Evolutionary conservation across 805 yeast genomes (phyloP).

Genomic region (Brettanomyces anomalus): DNA sequence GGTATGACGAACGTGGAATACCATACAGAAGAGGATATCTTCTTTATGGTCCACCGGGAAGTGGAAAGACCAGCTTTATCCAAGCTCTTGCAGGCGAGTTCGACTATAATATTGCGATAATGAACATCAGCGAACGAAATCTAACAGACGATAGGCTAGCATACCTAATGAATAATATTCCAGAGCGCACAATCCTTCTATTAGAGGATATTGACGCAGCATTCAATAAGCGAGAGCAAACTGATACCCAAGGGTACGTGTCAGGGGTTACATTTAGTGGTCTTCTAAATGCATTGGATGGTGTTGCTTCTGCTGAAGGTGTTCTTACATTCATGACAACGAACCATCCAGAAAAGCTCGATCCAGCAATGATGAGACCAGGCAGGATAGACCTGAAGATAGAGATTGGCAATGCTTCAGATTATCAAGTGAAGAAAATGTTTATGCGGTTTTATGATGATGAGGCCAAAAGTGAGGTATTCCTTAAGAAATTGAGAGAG

Average conservation of each 20-base stretch:
- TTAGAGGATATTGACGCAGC: slow-evolving; percentile 97
- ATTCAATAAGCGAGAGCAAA: slow-evolving; percentile 71
- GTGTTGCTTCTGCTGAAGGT: slow-evolving; percentile 96
- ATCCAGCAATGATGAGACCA: slow-evolving; percentile 89
- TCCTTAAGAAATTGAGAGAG: slow-evolving; percentile 36
- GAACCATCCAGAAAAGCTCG: slow-evolving; percentile 89
- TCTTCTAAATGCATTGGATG: slow-evolving; percentile 85
- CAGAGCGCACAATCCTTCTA: slow-evolving; percentile 75
- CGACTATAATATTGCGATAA: slow-evolving; percentile 89
- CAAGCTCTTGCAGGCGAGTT: slow-evolving; percentile 96
- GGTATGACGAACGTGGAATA: slow-evolving; percentile 96
- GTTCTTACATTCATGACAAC: slow-evolving; percentile 97
- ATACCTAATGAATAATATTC: slow-evolving; percentile 93
- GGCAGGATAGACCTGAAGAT: slow-evolving; percentile 88
- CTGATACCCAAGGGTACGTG: slow-evolving; percentile 65
- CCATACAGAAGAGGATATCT: slow-evolving; percentile 94
- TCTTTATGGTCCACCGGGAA: slow-evolving; percentile 95
- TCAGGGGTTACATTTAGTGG: slow-evolving; percentile 96
- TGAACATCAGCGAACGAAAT: slow-evolving; percentile 84
- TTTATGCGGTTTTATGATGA: slow-evolving; percentile 76
- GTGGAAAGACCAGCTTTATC: slow-evolving; percentile 92
- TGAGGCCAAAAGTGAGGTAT: slow-evolving; percentile 40
- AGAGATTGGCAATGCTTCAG: slow-evolving; percentile 79
- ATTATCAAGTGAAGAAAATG: slow-evolving; percentile 72
- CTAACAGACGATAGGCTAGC: slow-evolving; percentile 91